Conservation (phyloP, 192 early-diverging fungal genomes). For the Chytriomyces sp. region DNA sequence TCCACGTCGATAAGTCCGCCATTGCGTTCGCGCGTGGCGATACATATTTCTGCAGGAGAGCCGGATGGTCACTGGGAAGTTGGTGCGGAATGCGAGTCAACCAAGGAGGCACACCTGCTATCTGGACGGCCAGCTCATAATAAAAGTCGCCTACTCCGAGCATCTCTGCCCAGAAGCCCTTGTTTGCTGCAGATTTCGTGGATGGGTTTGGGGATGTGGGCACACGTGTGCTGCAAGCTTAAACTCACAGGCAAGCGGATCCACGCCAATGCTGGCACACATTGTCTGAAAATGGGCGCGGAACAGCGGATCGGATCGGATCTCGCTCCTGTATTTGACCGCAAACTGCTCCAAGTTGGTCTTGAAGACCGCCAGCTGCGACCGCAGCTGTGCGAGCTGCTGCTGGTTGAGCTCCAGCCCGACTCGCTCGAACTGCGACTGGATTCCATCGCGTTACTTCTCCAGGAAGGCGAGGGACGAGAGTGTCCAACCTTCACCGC, state of each 20-base stretch:
- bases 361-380: conserved; percentile 62
- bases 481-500: background rate
- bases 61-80: conserved; percentile 28
- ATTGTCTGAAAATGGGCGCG: conserved; percentile 88
- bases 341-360: conserved; percentile 86
- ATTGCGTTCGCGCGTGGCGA: conserved; percentile 78
- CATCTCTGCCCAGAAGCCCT: conserved; percentile 94
- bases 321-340: conserved; percentile 80
- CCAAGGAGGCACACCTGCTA: conserved; percentile 37
- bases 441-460: background rate
- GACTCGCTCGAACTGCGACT: conserved; percentile 26
- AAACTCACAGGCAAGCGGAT: conserved; percentile 78
- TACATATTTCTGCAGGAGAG: conserved; percentile 88
- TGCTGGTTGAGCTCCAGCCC: conserved; percentile 22
- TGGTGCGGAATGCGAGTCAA: too few relatives aligned
- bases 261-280: conserved; percentile 92
- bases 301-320: conserved; percentile 83
- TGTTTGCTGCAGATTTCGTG: conserved; percentile 78
- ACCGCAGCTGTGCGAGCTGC: conserved; percentile 39
- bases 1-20: conserved; percentile 89
- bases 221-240: background rate
- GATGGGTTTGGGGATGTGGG: background rate
- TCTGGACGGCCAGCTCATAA: conserved; percentile 92
- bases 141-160: conserved; percentile 97
- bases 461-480: background rate